Percentiles rank a stretch among this genome's conserved stretches.
Evolutionary conservation across 768 basidiomycete species (phyloP).

Genomic region (Lactarius sp.): DNA sequence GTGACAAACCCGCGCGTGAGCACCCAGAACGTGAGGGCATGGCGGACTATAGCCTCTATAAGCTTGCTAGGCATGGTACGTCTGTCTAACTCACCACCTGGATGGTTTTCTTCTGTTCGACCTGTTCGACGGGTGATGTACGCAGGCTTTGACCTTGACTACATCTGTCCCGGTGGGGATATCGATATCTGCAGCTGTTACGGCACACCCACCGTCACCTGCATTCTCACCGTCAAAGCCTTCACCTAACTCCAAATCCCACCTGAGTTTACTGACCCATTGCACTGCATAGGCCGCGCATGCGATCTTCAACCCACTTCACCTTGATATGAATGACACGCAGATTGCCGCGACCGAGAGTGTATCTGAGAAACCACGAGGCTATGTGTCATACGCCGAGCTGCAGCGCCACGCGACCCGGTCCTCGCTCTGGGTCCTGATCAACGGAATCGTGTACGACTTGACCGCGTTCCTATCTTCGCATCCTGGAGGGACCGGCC

Average conservation of each 20-base stretch:
- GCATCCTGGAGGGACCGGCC: constrained; percentile 65
- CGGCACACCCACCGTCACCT: background rate
- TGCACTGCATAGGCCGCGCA: constrained; percentile 1
- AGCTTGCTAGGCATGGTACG: constrained; percentile 13
- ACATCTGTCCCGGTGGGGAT: background rate
- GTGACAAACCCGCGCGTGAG: background rate
- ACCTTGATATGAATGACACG: constrained; percentile 15
- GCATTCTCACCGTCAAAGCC: background rate
- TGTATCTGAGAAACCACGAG: background rate
- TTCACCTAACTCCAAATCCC: background rate
- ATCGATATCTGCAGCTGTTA: background rate
- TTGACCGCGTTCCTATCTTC: constrained; percentile 24
- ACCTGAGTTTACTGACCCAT: constrained; percentile 4
- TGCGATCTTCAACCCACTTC: constrained; percentile 3
- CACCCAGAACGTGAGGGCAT: background rate
- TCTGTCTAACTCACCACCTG: background rate
- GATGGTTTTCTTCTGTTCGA: background rate
- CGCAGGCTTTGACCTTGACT: background rate
- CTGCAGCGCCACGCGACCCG: constrained; percentile 18
- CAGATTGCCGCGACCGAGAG: background rate
- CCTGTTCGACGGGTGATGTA: background rate
- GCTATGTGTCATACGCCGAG: constrained; percentile 16
- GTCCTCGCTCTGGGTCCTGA: constrained; percentile 2
- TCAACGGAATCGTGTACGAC: constrained; percentile 23
- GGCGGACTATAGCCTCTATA: constrained; percentile 5